Percentiles rank a stretch among this genome's conserved stretches.
Conservation (phyloP, 352 stramenopile species). For the Phytophthora ramorum region DNA sequence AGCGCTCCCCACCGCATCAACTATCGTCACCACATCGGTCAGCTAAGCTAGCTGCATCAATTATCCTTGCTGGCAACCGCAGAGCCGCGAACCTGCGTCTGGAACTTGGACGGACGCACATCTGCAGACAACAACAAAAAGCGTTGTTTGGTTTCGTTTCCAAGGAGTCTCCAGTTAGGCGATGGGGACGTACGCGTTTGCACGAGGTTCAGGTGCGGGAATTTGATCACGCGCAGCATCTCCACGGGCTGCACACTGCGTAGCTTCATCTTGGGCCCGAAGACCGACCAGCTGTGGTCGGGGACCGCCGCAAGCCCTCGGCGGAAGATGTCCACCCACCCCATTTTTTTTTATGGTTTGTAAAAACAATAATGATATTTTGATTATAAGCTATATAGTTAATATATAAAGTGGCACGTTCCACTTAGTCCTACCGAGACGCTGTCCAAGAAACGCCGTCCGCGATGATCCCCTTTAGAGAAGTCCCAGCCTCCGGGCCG, state of each 20-base stretch:
- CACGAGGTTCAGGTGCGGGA: slow-evolving; percentile 47
- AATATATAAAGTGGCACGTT: no score
- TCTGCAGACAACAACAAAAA: slow-evolving; percentile 32
- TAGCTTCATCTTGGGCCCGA: slow-evolving; percentile 42
- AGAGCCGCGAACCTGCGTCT: slow-evolving; percentile 41
- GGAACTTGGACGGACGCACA: slow-evolving; percentile 55
- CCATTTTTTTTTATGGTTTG: slow-evolving; percentile 27
- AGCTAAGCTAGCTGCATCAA: background rate
- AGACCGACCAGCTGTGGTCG: slow-evolving; percentile 57
- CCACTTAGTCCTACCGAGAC: no score
- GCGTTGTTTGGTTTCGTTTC: background rate
- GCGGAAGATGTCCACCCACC: slow-evolving; percentile 36
- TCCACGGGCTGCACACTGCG: slow-evolving; percentile 39
- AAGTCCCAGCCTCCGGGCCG: no score
- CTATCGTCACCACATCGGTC: slow-evolving; percentile 15
- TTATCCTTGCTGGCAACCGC: background rate
- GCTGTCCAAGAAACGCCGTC: no score
- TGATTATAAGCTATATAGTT: no score
- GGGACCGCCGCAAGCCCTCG: slow-evolving; percentile 39
- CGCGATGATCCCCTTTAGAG: no score
- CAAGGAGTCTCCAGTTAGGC: background rate
- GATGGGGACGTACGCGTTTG: slow-evolving; percentile 46
- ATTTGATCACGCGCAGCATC: slow-evolving; percentile 42
- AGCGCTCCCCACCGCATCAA: slow-evolving; percentile 49
- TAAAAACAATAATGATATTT: no score